A percentile compares a stretch with the other conserved stretches of the same genome.
phyloP scores from a whole-genome alignment of 805 yeast species.

The Debaryomyces maramus region DNA sequence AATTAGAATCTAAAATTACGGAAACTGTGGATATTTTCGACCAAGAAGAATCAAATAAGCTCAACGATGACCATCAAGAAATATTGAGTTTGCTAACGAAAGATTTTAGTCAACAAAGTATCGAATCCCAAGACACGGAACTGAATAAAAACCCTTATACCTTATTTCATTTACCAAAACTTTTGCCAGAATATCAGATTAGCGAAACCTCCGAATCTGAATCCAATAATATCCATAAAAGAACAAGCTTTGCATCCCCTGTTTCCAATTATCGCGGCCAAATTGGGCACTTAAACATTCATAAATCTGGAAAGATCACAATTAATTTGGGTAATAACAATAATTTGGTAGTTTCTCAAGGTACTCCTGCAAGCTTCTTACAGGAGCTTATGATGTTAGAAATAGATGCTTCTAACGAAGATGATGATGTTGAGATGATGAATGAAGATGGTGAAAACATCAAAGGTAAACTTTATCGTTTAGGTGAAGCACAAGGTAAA shows the following conservation, averaged over 20 bases:
- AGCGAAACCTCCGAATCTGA: neutral
- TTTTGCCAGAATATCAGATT: constrained; percentile 38
- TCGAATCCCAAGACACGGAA: constrained; percentile 8
- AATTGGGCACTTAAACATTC: constrained; percentile 73
- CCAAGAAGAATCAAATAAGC: constrained; percentile 29
- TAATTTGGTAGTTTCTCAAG: constrained; percentile 65
- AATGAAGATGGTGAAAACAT: constrained; percentile 20
- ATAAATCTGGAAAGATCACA: constrained; percentile 80
- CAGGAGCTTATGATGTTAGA: constrained; percentile 72
- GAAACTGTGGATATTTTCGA: constrained; percentile 30
- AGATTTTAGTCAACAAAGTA: constrained; percentile 20
- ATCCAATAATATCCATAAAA: constrained; percentile 9
- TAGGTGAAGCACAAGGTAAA: constrained; percentile 32
- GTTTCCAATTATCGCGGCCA: constrained; percentile 44
- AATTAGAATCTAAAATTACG: constrained; percentile 28
- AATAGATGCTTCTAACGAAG: constrained; percentile 24
- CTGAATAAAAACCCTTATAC: constrained; percentile 22
- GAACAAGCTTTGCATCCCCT: constrained; percentile 13
- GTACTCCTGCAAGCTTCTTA: constrained; percentile 64
- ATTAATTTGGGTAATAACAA: constrained; percentile 69
- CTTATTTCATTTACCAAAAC: constrained; percentile 51
- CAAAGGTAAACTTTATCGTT: constrained; percentile 25
- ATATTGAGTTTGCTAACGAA: constrained; percentile 28
- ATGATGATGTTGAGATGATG: constrained; percentile 18
- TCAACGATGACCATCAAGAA: constrained; percentile 30